phyloP scores from a whole-genome alignment of 768 basidiomycete species.

The Termitomyces sp. region DNA sequence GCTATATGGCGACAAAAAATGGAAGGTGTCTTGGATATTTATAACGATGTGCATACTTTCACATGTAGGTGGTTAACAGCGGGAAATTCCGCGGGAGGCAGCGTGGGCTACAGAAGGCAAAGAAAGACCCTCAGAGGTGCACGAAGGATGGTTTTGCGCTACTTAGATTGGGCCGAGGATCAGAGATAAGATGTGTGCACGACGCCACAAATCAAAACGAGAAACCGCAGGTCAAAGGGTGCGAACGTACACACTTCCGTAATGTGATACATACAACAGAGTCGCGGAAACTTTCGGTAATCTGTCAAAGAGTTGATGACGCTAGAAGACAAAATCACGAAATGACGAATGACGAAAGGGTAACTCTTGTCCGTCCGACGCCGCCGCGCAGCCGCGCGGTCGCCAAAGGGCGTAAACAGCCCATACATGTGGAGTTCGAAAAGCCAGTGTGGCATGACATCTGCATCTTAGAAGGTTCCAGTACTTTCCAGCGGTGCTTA shows the following conservation, averaged over 20 bases:
- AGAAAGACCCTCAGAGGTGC: background rate
- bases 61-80: background rate
- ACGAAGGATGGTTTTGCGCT: background rate
- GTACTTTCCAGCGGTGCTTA: background rate
- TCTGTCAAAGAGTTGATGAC: background rate
- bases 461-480: background rate
- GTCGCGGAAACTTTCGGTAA: background rate
- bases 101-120: background rate
- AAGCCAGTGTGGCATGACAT: background rate
- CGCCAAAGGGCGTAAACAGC: background rate
- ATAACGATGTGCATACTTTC: background rate
- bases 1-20: background rate
- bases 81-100: background rate
- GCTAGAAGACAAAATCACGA: background rate
- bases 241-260: too few species aligned
- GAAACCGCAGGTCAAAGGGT: background rate
- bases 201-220: background rate
- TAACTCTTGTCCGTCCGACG: background rate
- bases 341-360: background rate
- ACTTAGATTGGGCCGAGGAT: background rate
- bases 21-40: background rate
- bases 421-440: background rate
- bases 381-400: background rate
- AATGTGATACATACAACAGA: background rate
- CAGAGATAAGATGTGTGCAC: background rate